Conservation (phyloP, 2,329 filamentous ascomycete species). For the Elsinoe australis region DNA sequence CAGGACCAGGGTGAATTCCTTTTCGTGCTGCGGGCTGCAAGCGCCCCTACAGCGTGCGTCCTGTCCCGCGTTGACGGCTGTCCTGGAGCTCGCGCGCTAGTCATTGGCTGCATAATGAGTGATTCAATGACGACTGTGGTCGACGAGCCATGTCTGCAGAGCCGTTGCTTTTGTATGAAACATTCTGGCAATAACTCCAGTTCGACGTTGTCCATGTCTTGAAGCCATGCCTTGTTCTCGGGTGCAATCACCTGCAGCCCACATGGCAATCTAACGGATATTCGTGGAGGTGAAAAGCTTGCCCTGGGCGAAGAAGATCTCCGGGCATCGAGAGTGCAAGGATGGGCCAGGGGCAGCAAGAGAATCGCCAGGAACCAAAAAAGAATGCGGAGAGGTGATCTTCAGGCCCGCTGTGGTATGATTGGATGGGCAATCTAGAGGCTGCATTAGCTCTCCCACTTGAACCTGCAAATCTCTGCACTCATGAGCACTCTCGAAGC, state of each 20-base stretch:
- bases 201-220: conserved; percentile 13
- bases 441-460: conserved; percentile 1
- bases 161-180: conserved; percentile 4
- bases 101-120: conserved; percentile 3
- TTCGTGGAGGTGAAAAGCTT: conserved; percentile 1
- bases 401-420: neutral
- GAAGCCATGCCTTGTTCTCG: neutral
- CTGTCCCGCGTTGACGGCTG: neutral
- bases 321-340: neutral
- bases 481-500: neutral
- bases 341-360: too few relatives aligned
- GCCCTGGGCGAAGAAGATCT: neutral
- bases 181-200: conserved; percentile 7
- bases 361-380: conserved; percentile 6
- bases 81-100: neutral
- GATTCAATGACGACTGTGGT: neutral
- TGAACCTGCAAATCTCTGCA: neutral
- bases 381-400: conserved; percentile 12
- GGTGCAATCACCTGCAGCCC: conserved; percentile 1
- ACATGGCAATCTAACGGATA: conserved; percentile 7
- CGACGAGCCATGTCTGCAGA: neutral
- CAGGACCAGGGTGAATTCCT: neutral
- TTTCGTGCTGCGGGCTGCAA: conserved; percentile 6
- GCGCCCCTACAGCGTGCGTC: conserved; percentile 12
- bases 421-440: neutral